Conservation (phyloP, 495 filamentous ascomycete genomes). For the Podospora australis region DNA sequence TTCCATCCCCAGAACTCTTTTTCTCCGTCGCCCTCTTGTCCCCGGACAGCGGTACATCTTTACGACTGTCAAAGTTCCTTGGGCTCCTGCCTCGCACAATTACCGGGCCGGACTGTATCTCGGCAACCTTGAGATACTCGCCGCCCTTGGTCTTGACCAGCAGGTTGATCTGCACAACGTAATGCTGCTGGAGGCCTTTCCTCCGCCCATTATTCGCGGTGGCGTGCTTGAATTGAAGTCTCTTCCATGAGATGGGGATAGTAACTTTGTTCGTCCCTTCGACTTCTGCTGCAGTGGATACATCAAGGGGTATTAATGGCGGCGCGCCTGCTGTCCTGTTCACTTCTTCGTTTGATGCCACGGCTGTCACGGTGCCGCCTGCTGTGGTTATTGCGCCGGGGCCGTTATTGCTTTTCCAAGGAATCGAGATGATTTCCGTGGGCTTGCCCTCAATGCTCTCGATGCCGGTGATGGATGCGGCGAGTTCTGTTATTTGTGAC, state of each 20-base stretch:
- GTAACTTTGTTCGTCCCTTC: constrained; percentile 66
- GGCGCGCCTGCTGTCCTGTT: constrained; percentile 45
- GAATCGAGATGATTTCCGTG: constrained; percentile 87
- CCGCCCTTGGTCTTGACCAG: constrained; percentile 54
- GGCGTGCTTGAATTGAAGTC: constrained; percentile 85
- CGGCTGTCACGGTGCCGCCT: constrained; percentile 35
- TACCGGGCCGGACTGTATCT: constrained; percentile 58
- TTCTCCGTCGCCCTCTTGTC: constrained; percentile 31
- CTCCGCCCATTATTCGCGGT: constrained; percentile 77
- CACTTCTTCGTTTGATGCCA: too few species aligned
- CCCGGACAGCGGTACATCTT: constrained; percentile 57
- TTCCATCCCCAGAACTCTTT: constrained; percentile 12
- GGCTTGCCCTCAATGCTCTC: constrained; percentile 84
- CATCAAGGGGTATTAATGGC: constrained; percentile 61
- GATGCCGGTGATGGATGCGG: constrained; percentile 75
- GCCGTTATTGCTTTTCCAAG: constrained; percentile 75
- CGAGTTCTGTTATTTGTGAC: constrained; percentile 65
- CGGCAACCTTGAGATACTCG: constrained; percentile 51
- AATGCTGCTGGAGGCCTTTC: constrained; percentile 66
- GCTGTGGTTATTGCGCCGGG: too few species aligned
- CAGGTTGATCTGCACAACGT: constrained; percentile 59
- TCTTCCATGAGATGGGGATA: constrained; percentile 80
- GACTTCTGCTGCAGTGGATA: constrained; percentile 57
- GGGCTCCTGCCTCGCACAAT: constrained; percentile 64
- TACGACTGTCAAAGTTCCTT: constrained; percentile 61